These are phyloP conservation scores for Pyrus pyrifolia DNA, from an alignment of 306 rosid species.

Conservation along the genomic window DNA sequence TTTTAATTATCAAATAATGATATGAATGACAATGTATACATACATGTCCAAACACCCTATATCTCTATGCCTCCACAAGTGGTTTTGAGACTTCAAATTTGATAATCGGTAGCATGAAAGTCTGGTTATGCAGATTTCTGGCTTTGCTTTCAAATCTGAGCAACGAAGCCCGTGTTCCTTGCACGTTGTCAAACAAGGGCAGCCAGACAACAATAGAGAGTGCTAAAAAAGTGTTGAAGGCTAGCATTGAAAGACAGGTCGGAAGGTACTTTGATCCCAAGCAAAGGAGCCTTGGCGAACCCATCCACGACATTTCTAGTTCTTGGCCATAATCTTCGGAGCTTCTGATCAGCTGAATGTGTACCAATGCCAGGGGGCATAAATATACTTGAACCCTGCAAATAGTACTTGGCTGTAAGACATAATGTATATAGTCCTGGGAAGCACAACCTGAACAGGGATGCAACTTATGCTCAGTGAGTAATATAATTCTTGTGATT, in stretches of 20 bases:
- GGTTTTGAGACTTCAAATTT: no score
- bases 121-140: background rate
- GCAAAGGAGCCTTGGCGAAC: constrained; percentile 9
- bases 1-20: no score
- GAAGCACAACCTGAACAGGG: background rate
- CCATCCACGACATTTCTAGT: constrained; percentile 10
- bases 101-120: background rate
- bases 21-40: no score
- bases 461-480: background rate
- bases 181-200: background rate
- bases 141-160: background rate
- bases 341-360: background rate
- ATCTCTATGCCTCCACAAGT: no score
- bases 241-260: background rate
- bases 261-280: background rate
- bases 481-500: background rate
- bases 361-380: background rate
- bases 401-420: background rate
- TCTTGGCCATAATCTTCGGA: background rate
- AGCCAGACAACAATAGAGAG: background rate
- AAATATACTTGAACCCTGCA: background rate
- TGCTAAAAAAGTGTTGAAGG: constrained; percentile 3
- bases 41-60: no score
- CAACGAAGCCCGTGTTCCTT: background rate
- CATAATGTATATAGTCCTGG: background rate